phyloP scores from a whole-genome alignment of 768 basidiomycete species.

The Termitomyces sp. region DNA sequence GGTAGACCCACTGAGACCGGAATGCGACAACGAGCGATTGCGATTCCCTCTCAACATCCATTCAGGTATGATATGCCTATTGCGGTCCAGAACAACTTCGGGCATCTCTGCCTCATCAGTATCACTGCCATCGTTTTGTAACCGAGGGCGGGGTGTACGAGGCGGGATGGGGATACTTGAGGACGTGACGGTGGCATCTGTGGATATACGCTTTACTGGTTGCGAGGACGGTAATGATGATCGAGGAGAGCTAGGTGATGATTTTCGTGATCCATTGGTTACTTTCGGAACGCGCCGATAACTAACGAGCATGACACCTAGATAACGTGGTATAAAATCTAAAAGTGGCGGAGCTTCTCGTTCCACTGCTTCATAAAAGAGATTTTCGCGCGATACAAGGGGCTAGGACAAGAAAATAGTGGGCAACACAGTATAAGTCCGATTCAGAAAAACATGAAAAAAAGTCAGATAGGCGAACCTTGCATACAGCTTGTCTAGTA shows the following conservation, averaged over 20 bases:
- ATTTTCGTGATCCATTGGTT: slow-evolving; percentile 18
- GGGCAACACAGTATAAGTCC: slow-evolving; percentile 17
- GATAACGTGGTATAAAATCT: slow-evolving; percentile 94
- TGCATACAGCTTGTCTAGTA: slow-evolving; percentile 96
- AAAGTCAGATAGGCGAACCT: slow-evolving; percentile 54
- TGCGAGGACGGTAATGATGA: slow-evolving; percentile 23
- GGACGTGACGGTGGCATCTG: slow-evolving; percentile 19
- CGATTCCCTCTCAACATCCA: slow-evolving; percentile 71
- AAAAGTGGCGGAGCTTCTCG: slow-evolving; percentile 89
- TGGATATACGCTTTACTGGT: slow-evolving; percentile 20
- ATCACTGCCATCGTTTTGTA: slow-evolving; percentile 37
- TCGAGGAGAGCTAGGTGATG: slow-evolving; percentile 16
- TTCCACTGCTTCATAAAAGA: slow-evolving; percentile 97
- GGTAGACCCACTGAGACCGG: slow-evolving; percentile 35
- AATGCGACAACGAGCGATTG: slow-evolving; percentile 47
- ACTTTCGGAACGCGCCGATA: slow-evolving; percentile 75
- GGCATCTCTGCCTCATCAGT: slow-evolving; percentile 83
- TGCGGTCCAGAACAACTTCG: slow-evolving; percentile 86
- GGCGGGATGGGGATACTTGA: slow-evolving; percentile 16
- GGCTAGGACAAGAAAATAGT: slow-evolving; percentile 52
- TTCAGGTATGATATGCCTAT: slow-evolving; percentile 95
- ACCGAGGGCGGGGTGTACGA: slow-evolving; percentile 14
- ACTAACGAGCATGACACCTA: slow-evolving; percentile 98
- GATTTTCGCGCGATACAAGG: slow-evolving; percentile 92
- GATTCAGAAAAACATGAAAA: slow-evolving; percentile 13